These are phyloP conservation scores for Aspergillus pseudoviridinutans DNA, from an alignment of 2,329 filamentous ascomycete genomes.

Conservation along the genomic window DNA sequence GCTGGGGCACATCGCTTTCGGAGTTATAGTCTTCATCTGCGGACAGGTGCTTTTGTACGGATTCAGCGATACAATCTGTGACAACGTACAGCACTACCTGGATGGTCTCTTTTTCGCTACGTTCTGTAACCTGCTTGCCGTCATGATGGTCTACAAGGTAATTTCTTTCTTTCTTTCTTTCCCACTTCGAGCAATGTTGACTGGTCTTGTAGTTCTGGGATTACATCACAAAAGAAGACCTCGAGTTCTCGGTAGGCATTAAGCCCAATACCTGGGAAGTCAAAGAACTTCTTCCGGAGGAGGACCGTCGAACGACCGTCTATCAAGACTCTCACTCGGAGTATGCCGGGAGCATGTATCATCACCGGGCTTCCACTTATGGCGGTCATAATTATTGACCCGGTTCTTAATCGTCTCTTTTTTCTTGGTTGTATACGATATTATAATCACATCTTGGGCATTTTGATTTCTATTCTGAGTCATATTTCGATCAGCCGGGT, in stretches of 20 bases:
- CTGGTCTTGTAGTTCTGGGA: constrained; percentile 79
- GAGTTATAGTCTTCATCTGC: constrained; percentile 82
- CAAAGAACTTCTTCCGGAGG: constrained; percentile 81
- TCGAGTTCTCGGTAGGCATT: constrained; percentile 95
- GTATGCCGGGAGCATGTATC: constrained; percentile 43
- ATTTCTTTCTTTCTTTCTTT: constrained; percentile 16
- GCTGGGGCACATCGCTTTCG: constrained; percentile 84
- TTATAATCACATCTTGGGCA: too few species aligned
- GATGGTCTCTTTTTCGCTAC: constrained; percentile 94
- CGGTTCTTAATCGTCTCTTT: background rate
- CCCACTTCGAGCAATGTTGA: background rate
- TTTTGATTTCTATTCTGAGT: too few species aligned
- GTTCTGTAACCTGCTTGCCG: constrained; percentile 84
- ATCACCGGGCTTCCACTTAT: constrained; percentile 37
- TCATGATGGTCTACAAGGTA: constrained; percentile 99
- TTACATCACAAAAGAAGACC: constrained; percentile 95
- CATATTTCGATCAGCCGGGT: too few species aligned
- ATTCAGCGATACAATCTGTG: constrained; percentile 80
- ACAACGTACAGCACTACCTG: constrained; percentile 80
- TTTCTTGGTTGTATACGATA: background rate
- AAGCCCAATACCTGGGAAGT: constrained; percentile 98
- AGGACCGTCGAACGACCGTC: constrained; percentile 69
- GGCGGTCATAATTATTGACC: constrained; percentile 34
- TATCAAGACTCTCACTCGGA: constrained; percentile 59
- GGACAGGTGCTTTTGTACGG: constrained; percentile 92